Percentiles rank a stretch among this genome's conserved stretches.
phyloP scores from a whole-genome alignment of 2,329 filamentous ascomycete genomes.

The Cercospora sesami region DNA sequence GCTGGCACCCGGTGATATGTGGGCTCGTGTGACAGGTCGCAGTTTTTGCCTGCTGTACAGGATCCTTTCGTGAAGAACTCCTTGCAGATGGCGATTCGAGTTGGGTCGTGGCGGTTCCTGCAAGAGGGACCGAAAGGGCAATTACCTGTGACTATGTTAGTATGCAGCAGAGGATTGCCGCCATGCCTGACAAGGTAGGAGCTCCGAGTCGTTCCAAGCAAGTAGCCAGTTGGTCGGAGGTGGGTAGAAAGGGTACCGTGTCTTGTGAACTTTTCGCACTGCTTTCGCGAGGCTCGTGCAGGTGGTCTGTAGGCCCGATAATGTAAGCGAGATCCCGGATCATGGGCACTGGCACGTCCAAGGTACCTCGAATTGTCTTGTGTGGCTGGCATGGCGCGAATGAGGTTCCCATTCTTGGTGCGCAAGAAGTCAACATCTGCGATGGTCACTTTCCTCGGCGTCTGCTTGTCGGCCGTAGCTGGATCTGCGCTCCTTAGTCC shows the following conservation, averaged over 20 bases:
- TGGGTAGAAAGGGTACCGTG: constrained; percentile 34
- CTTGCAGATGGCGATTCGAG: constrained; percentile 88
- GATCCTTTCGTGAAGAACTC: constrained; percentile 76
- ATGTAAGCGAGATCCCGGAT: constrained; percentile 9
- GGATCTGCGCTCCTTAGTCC: constrained; percentile 30
- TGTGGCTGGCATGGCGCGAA: constrained; percentile 50
- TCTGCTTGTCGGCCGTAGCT: constrained; percentile 46
- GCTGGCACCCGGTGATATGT: constrained; percentile 80
- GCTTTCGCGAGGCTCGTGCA: constrained; percentile 23
- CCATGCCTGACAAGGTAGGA: constrained; percentile 20
- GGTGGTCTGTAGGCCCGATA: constrained; percentile 17
- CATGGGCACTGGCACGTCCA: neutral
- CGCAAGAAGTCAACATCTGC: constrained; percentile 80
- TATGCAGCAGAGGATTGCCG: constrained; percentile 25
- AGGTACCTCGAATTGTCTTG: constrained; percentile 8
- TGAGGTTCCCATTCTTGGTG: constrained; percentile 84
- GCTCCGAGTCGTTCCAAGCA: constrained; percentile 6
- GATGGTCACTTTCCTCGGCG: constrained; percentile 71
- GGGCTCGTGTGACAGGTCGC: constrained; percentile 87
- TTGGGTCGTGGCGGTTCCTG: constrained; percentile 77
- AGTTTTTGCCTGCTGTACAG: constrained; percentile 74
- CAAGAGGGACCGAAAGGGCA: constrained; percentile 81
- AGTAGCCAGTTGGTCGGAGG: constrained; percentile 14
- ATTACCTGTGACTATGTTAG: constrained; percentile 61
- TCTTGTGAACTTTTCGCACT: constrained; percentile 40